Conservation (phyloP, 1,139 yeast genomes). For the Arxiozyma bovina region DNA sequence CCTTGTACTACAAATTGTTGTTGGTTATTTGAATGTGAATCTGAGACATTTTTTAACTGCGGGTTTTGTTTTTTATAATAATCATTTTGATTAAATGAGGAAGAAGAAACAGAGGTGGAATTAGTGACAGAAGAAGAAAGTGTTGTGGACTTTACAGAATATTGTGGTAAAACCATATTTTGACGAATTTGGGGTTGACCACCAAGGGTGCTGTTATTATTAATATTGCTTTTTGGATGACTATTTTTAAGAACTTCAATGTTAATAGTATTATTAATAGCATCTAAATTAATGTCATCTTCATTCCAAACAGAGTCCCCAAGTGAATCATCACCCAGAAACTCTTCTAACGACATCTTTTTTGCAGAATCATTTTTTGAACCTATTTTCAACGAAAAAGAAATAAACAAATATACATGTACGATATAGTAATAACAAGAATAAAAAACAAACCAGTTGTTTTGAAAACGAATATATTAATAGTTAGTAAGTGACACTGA, state of each 20-base stretch:
- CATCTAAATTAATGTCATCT: constrained; percentile 26
- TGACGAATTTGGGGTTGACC: background rate
- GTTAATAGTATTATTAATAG: constrained; percentile 23
- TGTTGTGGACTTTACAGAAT: background rate
- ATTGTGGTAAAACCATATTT: background rate
- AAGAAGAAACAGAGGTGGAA: background rate
- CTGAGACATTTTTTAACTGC: background rate
- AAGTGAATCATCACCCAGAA: constrained; percentile 28
- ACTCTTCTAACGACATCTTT: constrained; percentile 32
- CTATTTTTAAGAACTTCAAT: constrained; percentile 21
- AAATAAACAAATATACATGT: background rate
- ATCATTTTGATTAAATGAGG: background rate
- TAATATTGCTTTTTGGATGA: background rate
- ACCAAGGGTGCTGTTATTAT: background rate
- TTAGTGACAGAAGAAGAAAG: background rate
- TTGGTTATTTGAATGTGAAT: background rate
- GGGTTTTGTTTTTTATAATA: background rate
- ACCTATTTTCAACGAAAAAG: background rate
- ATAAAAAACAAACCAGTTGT: background rate
- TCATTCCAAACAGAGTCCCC: constrained; percentile 31
- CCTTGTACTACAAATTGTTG: constrained; percentile 12
- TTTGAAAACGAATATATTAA: too few relatives aligned
- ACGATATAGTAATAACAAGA: background rate
- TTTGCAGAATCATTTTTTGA: constrained; percentile 22
- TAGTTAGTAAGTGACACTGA: background rate